Evolutionary conservation across 2,329 filamentous ascomycete genomes (phyloP), one percentile per base, ranked within the genome.

Genomic region (Fusarium succisae): DNA sequence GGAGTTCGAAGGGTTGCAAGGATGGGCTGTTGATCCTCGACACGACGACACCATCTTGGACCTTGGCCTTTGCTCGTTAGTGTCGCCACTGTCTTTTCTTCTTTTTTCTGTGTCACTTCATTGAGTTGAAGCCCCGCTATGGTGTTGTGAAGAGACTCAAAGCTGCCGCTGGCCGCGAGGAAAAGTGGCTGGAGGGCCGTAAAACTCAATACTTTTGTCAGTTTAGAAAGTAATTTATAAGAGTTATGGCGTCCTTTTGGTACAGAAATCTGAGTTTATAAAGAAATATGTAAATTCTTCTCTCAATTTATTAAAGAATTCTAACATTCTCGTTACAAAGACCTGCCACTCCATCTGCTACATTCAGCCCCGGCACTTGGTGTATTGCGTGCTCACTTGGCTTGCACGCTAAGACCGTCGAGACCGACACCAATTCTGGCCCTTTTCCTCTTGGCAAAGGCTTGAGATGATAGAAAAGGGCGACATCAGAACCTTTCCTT

Each of bases 321-420:
- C 4, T 5, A 18, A 5, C 22, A 6, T 10, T 35, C 22, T 20
- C 12, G 14, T 10, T 4, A 9, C 13, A 20, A 35, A 24, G n/a
- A 35, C 30, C 17, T 51, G 4, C 17, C 20, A 35, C 8, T 51
- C 10, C 30, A 20, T 14, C n/a, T 14, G 30, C 4, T 17, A 35
- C 17, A 35, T 35, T 6, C 22, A 22, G 24, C 45, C 37, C 70
- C 66, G 65, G 65, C 43, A 74, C 59, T 72, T 67, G 65, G 65
- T 48, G 50, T 35, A 78, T 78, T 68, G 74, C 76, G 76, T 78
- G 76, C 73, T 78, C 63, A 55, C 38, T 74, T 67, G 57, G 76
- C 76, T 74, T 69, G 48, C 63, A 48, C 22, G 63, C 63, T 61
- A 57, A 76, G 72, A 50, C 55, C 45, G 43, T 63, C 44, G 43